Conservation (phyloP, 768 basidiomycete genomes). For the Rickenella mellea region DNA sequence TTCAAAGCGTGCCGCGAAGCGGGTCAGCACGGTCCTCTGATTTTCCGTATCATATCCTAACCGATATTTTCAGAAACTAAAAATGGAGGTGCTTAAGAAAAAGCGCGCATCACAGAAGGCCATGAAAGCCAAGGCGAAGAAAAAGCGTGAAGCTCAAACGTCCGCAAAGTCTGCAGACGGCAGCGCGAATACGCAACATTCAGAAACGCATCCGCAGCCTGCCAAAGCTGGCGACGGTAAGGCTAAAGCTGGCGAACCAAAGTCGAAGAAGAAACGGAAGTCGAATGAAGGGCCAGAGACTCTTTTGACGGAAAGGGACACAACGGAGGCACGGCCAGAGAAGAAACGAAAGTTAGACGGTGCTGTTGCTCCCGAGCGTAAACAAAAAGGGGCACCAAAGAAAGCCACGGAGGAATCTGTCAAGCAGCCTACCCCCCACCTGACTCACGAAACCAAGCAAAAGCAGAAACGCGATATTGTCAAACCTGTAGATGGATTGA, state of each 20-base stretch:
- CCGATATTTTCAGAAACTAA: constrained; percentile 31
- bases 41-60: not conserved
- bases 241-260: not conserved
- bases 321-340: constrained; percentile 3
- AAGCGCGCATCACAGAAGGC: constrained; percentile 42
- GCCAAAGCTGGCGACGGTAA: constrained; percentile 2
- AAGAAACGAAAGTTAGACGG: constrained; percentile 14
- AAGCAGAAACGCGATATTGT: no score
- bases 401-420: not conserved
- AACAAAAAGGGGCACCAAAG: not conserved
- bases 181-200: not conserved
- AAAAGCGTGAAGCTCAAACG: not conserved
- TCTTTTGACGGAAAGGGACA: not conserved
- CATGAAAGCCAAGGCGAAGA: constrained; percentile 29
- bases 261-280: constrained; percentile 3
- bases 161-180: not conserved
- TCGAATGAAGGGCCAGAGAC: no score
- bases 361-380: not conserved
- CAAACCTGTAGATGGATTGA: no score
- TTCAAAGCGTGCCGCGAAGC: constrained; percentile 58
- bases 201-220: constrained; percentile 12
- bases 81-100: constrained; percentile 31
- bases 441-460: no score
- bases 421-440: no score
- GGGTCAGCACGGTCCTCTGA: constrained; percentile 29